Percentiles rank a stretch among this genome's conserved stretches.
Conservation (phyloP, 371 early-diverging fungal genomes). For the Mucor ambiguus region DNA sequence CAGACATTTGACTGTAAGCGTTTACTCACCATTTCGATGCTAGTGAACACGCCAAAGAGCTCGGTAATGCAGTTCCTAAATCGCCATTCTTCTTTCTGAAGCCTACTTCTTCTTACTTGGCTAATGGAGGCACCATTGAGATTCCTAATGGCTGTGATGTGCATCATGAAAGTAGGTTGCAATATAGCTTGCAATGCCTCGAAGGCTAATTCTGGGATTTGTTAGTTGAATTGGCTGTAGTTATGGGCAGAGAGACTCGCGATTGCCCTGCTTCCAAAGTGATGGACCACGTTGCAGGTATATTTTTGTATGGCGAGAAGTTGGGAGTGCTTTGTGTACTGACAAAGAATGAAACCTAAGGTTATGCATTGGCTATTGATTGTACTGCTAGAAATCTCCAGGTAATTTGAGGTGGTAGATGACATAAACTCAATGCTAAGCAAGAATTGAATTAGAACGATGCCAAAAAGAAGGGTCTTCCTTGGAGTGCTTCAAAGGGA, state of each 20-base stretch:
- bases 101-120: conserved; percentile 86
- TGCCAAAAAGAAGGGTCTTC: conserved; percentile 84
- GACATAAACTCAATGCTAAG: neutral
- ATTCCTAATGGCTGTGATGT: conserved; percentile 80
- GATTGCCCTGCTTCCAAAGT: conserved; percentile 73
- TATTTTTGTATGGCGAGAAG: neutral
- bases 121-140: conserved; percentile 74
- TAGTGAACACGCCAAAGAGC: conserved; percentile 91
- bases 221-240: conserved; percentile 88
- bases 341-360: conserved; percentile 28
- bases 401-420: conserved; percentile 19
- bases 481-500: conserved; percentile 95
- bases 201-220: neutral
- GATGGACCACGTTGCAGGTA: conserved; percentile 67
- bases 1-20: neutral
- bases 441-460: conserved; percentile 49
- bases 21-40: no score
- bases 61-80: conserved; percentile 88
- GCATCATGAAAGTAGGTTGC: conserved; percentile 80
- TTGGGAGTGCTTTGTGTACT: neutral
- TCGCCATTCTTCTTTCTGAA: conserved; percentile 94
- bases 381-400: conserved; percentile 92
- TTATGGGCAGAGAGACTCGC: conserved; percentile 85
- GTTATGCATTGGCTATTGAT: conserved; percentile 92
- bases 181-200: neutral